Evolutionary conservation across 768 basidiomycete genomes (phyloP), one percentile per base, ranked within the genome.

Genomic region (Russula sp.): DNA sequence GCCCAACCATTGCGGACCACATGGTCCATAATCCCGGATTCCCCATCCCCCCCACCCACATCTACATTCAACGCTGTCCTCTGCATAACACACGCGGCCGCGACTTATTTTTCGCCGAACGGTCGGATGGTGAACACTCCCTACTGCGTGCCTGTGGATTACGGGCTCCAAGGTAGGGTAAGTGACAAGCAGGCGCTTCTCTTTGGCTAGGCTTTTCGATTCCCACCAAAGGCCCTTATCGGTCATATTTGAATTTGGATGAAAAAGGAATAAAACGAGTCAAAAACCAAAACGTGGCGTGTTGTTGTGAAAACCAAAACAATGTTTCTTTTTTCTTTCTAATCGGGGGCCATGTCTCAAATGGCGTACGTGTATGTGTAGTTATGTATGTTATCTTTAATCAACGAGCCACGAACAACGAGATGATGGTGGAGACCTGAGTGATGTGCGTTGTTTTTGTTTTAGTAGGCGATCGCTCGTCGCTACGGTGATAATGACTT

Each of bases 201-300:
- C 39, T 22, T 40, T 40, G 57, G 16, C 49, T 3, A 40, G 39
- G 14, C 50, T 18, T 18, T 3, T 34, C 42, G 5, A 18, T 44
- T 44, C 42, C 31, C 32, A 32, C 44, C 44, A 44, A 44, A 27
- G 27, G 27, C 4, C 10, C 31, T 59, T 45, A 53, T 34, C 37
- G 58, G 40, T 35, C 20, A 14, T 42, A 61, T 61, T 55, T 61
- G 49, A 48, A 52, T 55, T 44, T 62, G 49, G 54, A 51, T 42
- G 60, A 31, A 61, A 61, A 55, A 55, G 60, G 53, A 42, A 61
- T 49, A 14, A 40, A 61, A 61, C 55, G 45, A 40, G 45, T n/a
- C 60, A 61, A 61, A 61, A 50, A 31, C 18, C 14, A 48, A 55
- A 61, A 61, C 31, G 47, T 48, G 20, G 16, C 14, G 22, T 54